Percentiles rank a stretch among this genome's conserved stretches.
phyloP scores from a whole-genome alignment of 2,329 filamentous ascomycete species.

The Madurella mycetomatis region DNA sequence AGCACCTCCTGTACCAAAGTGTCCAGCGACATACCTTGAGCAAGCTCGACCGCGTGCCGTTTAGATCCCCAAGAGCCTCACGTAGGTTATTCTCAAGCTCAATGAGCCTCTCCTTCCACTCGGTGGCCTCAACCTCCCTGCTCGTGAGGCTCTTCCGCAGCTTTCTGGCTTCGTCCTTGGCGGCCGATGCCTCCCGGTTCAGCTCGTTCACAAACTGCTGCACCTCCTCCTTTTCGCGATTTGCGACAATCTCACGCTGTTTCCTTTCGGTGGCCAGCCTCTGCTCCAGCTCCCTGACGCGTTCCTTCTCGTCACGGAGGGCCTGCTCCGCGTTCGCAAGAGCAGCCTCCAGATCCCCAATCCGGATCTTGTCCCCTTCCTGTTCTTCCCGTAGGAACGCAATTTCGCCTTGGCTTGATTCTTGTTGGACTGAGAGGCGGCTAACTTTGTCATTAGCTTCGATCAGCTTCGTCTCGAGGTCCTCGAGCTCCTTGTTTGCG shows the following conservation, averaged over 20 bases:
- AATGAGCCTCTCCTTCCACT: conserved; percentile 86
- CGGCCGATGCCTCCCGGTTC: conserved; percentile 72
- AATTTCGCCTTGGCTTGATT: conserved; percentile 89
- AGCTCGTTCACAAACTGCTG: conserved; percentile 91
- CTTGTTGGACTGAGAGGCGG: conserved; percentile 82
- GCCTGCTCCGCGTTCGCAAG: conserved; percentile 73
- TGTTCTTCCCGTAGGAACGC: conserved; percentile 95
- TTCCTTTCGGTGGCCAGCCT: conserved; percentile 75
- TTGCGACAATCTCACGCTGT: conserved; percentile 81
- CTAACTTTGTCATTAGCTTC: conserved; percentile 87
- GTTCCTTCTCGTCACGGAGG: conserved; percentile 81
- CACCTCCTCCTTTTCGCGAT: conserved; percentile 88
- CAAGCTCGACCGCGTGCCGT: conserved; percentile 78
- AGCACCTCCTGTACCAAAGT: neutral
- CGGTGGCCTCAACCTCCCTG: conserved; percentile 80
- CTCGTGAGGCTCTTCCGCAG: conserved; percentile 78
- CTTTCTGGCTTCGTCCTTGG: conserved; percentile 80
- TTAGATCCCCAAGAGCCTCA: conserved; percentile 80
- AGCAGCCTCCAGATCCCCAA: conserved; percentile 84
- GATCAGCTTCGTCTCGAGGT: conserved; percentile 75
- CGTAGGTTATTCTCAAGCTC: conserved; percentile 87
- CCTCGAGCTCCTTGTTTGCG: conserved; percentile 80
- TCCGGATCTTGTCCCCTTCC: conserved; percentile 95
- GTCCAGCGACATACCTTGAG: conserved; percentile 56
- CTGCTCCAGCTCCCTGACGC: conserved; percentile 64